phyloP scores from a whole-genome alignment of 116 monocot genomes.

The Cymodocea nodosa region DNA sequence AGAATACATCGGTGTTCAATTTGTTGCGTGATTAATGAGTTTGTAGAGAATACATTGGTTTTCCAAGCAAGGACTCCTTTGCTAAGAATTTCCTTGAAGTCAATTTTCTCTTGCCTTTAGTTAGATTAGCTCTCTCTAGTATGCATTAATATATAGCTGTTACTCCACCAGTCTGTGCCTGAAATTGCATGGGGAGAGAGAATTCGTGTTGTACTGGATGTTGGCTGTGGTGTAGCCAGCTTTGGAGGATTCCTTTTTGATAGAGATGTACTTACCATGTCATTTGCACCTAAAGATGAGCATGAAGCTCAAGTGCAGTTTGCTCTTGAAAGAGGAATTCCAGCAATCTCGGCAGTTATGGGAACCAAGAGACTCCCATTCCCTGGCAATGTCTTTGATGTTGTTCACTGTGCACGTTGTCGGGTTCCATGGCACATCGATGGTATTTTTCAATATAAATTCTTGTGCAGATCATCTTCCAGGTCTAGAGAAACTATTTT shows the following conservation, averaged over 20 bases:
- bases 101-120: too few relatives aligned
- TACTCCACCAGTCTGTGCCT: slow-evolving; percentile 39
- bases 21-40: too few relatives aligned
- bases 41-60: too few relatives aligned
- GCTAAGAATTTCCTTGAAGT: background rate
- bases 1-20: too few relatives aligned
- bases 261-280: slow-evolving; percentile 79
- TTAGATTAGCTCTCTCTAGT: background rate
- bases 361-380: slow-evolving; percentile 85
- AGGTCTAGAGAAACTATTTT: background rate
- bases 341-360: slow-evolving; percentile 92
- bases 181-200: slow-evolving; percentile 76
- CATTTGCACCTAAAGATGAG: slow-evolving; percentile 97
- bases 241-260: slow-evolving; percentile 95
- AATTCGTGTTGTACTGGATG: slow-evolving; percentile 76
- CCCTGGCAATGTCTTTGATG: slow-evolving; percentile 75
- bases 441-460: slow-evolving; percentile 23
- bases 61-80: background rate
- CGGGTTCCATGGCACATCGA: slow-evolving; percentile 91
- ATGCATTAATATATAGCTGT: background rate
- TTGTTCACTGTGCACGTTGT: slow-evolving; percentile 94
- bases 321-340: slow-evolving; percentile 97
- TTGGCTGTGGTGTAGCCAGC: slow-evolving; percentile 96
- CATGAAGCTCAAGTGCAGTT: slow-evolving; percentile 97
- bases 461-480: background rate